A percentile compares a stretch with the other conserved stretches of the same genome.
These are phyloP conservation scores for Macrolepiota dolichaula DNA, from an alignment of 768 basidiomycete genomes.

Conservation along the genomic window DNA sequence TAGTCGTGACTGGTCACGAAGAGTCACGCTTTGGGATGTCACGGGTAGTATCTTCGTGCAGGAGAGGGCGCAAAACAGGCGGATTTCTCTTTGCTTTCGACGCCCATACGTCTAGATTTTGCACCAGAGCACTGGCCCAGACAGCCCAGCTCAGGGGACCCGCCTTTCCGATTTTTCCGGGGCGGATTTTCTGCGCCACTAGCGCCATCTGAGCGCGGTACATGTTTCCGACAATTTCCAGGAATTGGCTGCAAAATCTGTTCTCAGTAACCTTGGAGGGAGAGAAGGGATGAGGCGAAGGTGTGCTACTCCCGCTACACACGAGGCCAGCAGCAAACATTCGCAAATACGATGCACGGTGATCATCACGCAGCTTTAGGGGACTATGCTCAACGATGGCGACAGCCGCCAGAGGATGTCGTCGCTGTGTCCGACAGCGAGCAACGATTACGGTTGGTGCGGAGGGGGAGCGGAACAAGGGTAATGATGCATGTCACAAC, in stretches of 20 bases:
- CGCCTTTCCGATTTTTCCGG: not conserved
- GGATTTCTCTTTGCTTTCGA: constrained; percentile 11
- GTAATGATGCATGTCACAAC: constrained; percentile 10
- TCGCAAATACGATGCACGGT: not conserved
- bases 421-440: not conserved
- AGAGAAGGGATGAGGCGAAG: not conserved
- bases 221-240: not conserved
- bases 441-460: not conserved
- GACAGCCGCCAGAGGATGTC: not conserved
- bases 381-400: not conserved
- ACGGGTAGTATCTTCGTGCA: constrained; percentile 9
- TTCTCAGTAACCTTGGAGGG: not conserved
- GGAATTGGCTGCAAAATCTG: not conserved
- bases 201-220: not conserved
- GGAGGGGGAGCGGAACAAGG: constrained; percentile 2
- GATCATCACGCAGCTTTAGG: not conserved
- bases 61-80: constrained; percentile 3
- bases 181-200: not conserved
- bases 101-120: constrained; percentile 9
- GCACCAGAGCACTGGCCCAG: not conserved
- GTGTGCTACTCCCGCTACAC: not conserved
- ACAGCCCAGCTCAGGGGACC: too few relatives aligned
- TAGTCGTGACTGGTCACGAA: not conserved
- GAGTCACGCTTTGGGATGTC: constrained; percentile 6
- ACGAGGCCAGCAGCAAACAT: not conserved